Conservation (phyloP, 2,329 filamentous ascomycete genomes). For the Drechmeria coniospora region DNA sequence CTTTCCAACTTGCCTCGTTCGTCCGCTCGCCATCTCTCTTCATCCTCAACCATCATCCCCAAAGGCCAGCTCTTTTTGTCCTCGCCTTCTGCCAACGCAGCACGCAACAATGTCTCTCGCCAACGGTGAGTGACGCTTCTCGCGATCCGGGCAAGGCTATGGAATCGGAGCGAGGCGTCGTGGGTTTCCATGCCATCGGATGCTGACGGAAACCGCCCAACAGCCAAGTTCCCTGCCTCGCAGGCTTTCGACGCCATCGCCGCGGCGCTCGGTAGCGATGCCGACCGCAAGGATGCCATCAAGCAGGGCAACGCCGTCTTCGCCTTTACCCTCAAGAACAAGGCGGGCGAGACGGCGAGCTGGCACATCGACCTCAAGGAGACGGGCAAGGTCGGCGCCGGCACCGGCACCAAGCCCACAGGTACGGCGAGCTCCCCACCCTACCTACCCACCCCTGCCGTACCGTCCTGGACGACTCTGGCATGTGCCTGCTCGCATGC, state of each 20-base stretch:
- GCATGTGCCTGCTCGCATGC: too few species aligned
- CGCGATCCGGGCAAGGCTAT: neutral
- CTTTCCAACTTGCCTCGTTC: too few species aligned
- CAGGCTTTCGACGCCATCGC: slow-evolving; percentile 83
- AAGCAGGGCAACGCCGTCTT: slow-evolving; percentile 81
- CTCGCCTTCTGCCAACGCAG: neutral
- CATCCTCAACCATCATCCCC: neutral
- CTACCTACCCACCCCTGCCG: slow-evolving; percentile 60
- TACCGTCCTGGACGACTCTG: too few species aligned
- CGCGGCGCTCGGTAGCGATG: too few species aligned
- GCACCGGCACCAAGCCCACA: slow-evolving; percentile 64
- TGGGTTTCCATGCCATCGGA: too few species aligned
- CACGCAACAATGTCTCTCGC: slow-evolving; percentile 53
- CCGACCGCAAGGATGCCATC: slow-evolving; percentile 77
- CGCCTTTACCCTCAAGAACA: slow-evolving; percentile 86
- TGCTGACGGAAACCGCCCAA: neutral
- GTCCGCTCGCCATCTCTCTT: too few species aligned
- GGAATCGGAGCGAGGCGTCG: neutral
- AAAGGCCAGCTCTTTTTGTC: neutral
- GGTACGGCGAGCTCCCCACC: slow-evolving; percentile 50
- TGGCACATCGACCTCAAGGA: slow-evolving; percentile 97
- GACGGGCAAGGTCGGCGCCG: slow-evolving; percentile 67
- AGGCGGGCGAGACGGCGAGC: slow-evolving; percentile 58
- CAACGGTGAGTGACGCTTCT: slow-evolving; percentile 34
- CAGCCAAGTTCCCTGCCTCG: slow-evolving; percentile 78